Evolutionary conservation across 108 stramenopile species (phyloP), one percentile per base, ranked within the genome.

Genomic region (Cyclostephanos tholiformis): DNA sequence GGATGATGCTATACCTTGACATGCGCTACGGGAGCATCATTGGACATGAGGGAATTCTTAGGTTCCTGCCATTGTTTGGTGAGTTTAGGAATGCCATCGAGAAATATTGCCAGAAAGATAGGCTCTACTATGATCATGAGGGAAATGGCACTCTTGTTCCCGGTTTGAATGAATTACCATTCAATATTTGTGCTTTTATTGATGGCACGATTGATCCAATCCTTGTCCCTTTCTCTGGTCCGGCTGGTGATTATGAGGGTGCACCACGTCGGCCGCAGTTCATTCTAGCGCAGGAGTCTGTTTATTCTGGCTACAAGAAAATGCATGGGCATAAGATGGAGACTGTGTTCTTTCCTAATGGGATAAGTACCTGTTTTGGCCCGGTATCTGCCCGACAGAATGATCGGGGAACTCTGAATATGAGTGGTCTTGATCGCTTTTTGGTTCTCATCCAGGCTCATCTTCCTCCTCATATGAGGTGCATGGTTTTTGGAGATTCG

Each of bases 251-350:
- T 51, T 75, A 67, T 43, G 65, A 50, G n/a, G 30, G 25, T n/a
- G n/a, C n/a, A n/a, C n/a, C n/a, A n/a, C n/a, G n/a, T n/a, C 30
- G 53, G 65, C 39, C 48, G 65, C 8, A 27, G 2, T 67, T 61
- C 12, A 13, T 20, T 10, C 1, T 10, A 14, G 36, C 46, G 29
- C 74, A 75, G 35, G 26, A 44, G 29, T 46, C 59, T 38, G 16
- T 75, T 19, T 75, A 67, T 32, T 41, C 74, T 22, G 74, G 74
- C 8, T 75, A 67, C 56, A 75, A 67, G 35, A 63, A 75, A 17
- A 29, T 17, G 17, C 74, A 75, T 27, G 66, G 74, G 4, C 6
- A 57, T 1, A 75, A 75, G 38, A 65, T 67, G 27, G 67, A 75
- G 35, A 75, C 66, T 7, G 36, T 67, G 7, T 30, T 41, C 6